Conservation (phyloP, 768 basidiomycete species). For the Pleurotus tuoliensis region DNA sequence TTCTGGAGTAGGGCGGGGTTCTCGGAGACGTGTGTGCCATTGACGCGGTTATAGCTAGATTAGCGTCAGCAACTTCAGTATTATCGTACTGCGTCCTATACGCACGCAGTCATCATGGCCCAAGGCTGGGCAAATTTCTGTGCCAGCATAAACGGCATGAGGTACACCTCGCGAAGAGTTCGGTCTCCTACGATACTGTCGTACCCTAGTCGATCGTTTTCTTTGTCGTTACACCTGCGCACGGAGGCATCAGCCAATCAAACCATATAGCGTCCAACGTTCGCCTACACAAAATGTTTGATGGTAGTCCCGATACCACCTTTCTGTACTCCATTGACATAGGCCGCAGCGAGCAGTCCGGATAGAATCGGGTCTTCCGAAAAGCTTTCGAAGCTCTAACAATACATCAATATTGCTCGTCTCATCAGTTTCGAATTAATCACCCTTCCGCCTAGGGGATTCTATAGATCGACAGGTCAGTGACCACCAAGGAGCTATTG, state of each 20-base stretch:
- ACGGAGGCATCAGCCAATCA: no score
- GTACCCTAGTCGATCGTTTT: constrained; percentile 68
- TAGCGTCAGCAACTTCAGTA: background rate
- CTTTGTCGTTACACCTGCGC: constrained; percentile 72
- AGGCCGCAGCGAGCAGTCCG: constrained; percentile 65
- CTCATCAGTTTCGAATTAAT: constrained; percentile 12
- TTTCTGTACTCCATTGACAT: constrained; percentile 72
- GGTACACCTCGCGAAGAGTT: constrained; percentile 70
- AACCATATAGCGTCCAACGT: no score
- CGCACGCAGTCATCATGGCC: constrained; percentile 71
- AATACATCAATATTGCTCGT: background rate
- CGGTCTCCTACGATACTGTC: constrained; percentile 63
- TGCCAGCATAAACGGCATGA: constrained; percentile 74
- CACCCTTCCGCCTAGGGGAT: constrained; percentile 68
- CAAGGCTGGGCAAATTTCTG: constrained; percentile 62
- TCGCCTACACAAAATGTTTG: constrained; percentile 75
- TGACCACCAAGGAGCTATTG: background rate
- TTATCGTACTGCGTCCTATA: constrained; percentile 4
- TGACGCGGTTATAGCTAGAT: constrained; percentile 67
- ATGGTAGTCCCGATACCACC: constrained; percentile 74
- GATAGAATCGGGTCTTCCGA: constrained; percentile 77
- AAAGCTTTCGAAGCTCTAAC: constrained; percentile 71
- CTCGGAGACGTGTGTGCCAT: constrained; percentile 71
- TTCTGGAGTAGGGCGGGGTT: constrained; percentile 54
- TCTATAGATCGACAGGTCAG: constrained; percentile 31